Evolutionary conservation across 192 early-diverging fungal genomes (phyloP).

Genomic region (Gryganskiella cystojenkinii): DNA sequence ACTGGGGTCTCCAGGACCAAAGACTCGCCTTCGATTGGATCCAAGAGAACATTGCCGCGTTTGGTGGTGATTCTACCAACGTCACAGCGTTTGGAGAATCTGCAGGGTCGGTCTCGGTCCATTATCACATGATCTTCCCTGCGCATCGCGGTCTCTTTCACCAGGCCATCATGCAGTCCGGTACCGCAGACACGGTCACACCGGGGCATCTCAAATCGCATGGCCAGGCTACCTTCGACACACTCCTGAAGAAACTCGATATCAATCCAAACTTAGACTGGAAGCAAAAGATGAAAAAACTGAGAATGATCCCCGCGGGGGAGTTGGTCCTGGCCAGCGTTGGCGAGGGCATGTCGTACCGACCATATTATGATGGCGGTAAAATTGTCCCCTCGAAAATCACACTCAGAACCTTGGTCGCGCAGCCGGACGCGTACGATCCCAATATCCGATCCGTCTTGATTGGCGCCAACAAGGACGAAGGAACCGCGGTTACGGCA

Average conservation of each 20-base stretch:
- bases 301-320: constrained; percentile 14
- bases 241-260: constrained; percentile 1
- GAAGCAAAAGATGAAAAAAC: constrained; percentile 14
- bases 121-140: constrained; percentile 28
- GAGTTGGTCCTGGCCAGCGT: neutral
- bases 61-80: constrained; percentile 18
- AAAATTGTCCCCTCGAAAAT: constrained; percentile 15
- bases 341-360: neutral
- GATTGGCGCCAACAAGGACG: constrained; percentile 31
- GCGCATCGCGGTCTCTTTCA: constrained; percentile 28
- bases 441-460: constrained; percentile 30
- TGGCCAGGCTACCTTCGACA: constrained; percentile 23
- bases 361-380: constrained; percentile 13
- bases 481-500: constrained; percentile 9
- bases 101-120: constrained; percentile 26
- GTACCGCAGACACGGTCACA: constrained; percentile 5
- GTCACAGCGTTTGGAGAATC: constrained; percentile 36
- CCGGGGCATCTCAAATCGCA: neutral
- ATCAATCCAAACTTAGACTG: constrained; percentile 12
- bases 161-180: constrained; percentile 48
- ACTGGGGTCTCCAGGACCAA: constrained; percentile 46
- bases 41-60: constrained; percentile 12
- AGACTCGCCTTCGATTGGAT: constrained; percentile 35
- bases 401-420: neutral
- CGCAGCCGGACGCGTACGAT: constrained; percentile 6